Base-by-base conservation (phyloP, 495 filamentous ascomycete species). In the Tuber indicum region DNA sequence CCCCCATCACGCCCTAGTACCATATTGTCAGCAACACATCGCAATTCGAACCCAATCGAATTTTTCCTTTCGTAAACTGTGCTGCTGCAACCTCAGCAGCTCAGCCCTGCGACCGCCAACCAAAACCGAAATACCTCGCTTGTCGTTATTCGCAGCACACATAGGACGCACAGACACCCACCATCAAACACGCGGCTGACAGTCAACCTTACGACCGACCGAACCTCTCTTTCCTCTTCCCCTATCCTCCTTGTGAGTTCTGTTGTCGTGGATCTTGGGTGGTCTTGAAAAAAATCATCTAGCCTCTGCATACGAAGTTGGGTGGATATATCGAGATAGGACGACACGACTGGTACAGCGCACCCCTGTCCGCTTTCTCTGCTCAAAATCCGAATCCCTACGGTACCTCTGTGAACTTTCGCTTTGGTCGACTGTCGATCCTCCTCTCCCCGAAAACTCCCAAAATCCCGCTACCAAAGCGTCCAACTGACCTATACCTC, bases 331-430 rank as follows among this genome's bases (percentile, higher is more conserved):
- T 80, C 74, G 66, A 80, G 78, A 80, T 80, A 80, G 78, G 78
- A 74, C 77, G 77, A 80, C 78, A 80, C 78, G 78, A 80, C 78
- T 80, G 71, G 77, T 80, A 80, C 78, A 80, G 78, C 78, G 74
- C 78, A 80, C 80, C 78, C 78, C 77, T 80, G 78, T 36, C 26
- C 26, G 58, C 71, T 80, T 76, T 74, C 74, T 77, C 75, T 76
- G 75, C 36, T 69, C 75, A 62, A 74, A 78, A 69, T 79, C 73
- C 73, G 73, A 80, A 80, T 79, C 73, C 74, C 77, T 77, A 66
- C 73, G 79, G 73, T 73, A 36, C 58, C 26, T 62, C 71, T 45
- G 52, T 62, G 78, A 74, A 80, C 74, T 74, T 75, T 76, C 74
- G 43, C 71, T 80, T 79, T 72, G 58, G 73, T 43, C 78, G 76